These are phyloP conservation scores for Suillus cothurnatus DNA, from an alignment of 768 basidiomycete species.

Conservation along the genomic window DNA sequence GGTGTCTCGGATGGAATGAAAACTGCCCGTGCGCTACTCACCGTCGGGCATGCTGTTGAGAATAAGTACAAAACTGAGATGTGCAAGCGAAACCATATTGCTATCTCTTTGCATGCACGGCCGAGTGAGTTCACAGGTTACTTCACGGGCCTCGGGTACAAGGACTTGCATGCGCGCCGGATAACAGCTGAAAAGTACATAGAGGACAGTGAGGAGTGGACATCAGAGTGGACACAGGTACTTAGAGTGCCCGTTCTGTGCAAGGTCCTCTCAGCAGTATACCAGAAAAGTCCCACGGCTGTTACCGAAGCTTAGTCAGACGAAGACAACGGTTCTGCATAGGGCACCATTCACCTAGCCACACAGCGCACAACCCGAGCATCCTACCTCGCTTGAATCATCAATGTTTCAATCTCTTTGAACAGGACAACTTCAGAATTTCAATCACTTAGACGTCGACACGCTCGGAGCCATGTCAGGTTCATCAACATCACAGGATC, in stretches of 20 bases:
- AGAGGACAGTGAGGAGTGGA: conserved; percentile 70
- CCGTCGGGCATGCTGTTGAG: conserved; percentile 84
- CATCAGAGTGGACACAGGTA: conserved; percentile 80
- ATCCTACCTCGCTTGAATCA: too few relatives aligned
- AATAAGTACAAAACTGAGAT: conserved; percentile 88
- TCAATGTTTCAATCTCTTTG: too few relatives aligned
- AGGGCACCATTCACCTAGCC: too few relatives aligned
- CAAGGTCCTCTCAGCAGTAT: too few relatives aligned
- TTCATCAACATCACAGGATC: too few relatives aligned
- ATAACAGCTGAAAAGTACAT: conserved; percentile 65
- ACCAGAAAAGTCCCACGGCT: too few relatives aligned
- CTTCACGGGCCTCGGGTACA: conserved; percentile 64
- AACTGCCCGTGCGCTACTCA: conserved; percentile 77
- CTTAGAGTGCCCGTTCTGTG: conserved; percentile 73
- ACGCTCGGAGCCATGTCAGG: too few relatives aligned
- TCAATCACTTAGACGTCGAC: too few relatives aligned
- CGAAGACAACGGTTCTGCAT: too few relatives aligned
- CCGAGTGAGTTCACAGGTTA: conserved; percentile 38
- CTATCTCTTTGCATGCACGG: conserved; percentile 39
- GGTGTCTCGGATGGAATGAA: conserved; percentile 90
- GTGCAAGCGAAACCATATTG: conserved; percentile 64
- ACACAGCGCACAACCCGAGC: too few relatives aligned
- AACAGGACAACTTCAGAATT: too few relatives aligned
- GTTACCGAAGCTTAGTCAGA: too few relatives aligned
- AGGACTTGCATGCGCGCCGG: conserved; percentile 61